These are phyloP conservation scores for Neovahlkampfia damariscottae DNA, from an alignment of 78 protist species.

Conservation along the genomic window DNA sequence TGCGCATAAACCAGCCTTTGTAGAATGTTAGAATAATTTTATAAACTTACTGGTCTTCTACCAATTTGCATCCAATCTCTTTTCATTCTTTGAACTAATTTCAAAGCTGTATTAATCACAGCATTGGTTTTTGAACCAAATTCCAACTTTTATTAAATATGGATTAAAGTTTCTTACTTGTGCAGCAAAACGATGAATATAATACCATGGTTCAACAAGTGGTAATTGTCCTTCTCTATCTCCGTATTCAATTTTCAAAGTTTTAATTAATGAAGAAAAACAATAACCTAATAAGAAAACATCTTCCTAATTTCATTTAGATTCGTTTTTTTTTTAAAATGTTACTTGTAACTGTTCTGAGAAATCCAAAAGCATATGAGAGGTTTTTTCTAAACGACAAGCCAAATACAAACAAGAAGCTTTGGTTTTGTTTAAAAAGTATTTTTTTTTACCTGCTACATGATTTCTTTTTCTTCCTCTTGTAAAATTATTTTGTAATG, in stretches of 20 bases:
- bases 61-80: constrained; percentile 10
- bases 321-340: too few species aligned
- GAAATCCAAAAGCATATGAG: constrained; percentile 10
- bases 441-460: too few species aligned
- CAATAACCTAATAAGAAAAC: neutral
- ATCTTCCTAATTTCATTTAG: too few species aligned
- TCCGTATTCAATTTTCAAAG: neutral
- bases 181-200: constrained; percentile 4
- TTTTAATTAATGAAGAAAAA: neutral
- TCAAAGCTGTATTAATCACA: neutral
- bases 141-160: too few species aligned
- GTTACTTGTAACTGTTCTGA: constrained; percentile 1
- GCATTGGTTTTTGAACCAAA: neutral
- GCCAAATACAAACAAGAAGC: constrained; percentile 5
- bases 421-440: too few species aligned
- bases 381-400: neutral
- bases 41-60: neutral
- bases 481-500: neutral
- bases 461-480: neutral
- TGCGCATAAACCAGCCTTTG: constrained; percentile 1
- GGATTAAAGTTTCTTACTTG: too few species aligned
- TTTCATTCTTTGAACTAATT: neutral
- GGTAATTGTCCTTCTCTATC: too few species aligned
- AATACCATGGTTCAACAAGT: neutral
- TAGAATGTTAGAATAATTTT: too few species aligned